A percentile compares a stretch with the other conserved stretches of the same genome.
phyloP scores from a whole-genome alignment of 2,329 filamentous ascomycete species.

The Talaromyces sp. region DNA sequence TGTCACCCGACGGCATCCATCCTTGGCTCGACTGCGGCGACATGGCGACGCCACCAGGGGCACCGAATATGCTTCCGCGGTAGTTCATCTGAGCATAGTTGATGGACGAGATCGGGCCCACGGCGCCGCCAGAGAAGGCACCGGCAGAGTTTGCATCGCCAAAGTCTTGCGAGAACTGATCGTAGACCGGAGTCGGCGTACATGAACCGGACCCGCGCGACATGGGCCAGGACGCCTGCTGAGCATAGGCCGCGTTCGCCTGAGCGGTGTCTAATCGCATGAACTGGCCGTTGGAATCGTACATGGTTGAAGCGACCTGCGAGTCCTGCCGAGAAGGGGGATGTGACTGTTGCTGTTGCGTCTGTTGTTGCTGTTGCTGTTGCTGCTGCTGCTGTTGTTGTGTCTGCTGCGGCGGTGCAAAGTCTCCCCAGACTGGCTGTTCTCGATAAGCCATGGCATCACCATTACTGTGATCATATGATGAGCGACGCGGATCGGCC shows the following conservation, averaged over 20 bases:
- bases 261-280: conserved; percentile 53
- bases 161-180: conserved; percentile 52
- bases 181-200: conserved; percentile 68
- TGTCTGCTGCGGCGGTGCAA: conserved; percentile 15
- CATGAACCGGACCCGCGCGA: conserved; percentile 62
- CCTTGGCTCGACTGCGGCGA: conserved; percentile 59
- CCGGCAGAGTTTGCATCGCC: conserved; percentile 37
- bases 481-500: conserved; percentile 37
- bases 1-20: conserved; percentile 43
- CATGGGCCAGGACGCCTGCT: conserved; percentile 56
- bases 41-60: conserved; percentile 47
- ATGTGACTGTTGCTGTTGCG: conserved; percentile 19
- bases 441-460: conserved; percentile 49
- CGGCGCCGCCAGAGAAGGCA: conserved; percentile 37
- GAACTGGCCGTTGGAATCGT: conserved; percentile 52
- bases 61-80: conserved; percentile 46
- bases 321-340: conserved; percentile 36
- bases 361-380: background rate
- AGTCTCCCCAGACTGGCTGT: conserved; percentile 44
- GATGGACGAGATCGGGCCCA: conserved; percentile 34
- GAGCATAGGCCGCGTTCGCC: conserved; percentile 33
- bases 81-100: conserved; percentile 35
- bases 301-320: conserved; percentile 39
- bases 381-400: conserved; percentile 7
- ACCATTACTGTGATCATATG: conserved; percentile 40